Evolutionary conservation across 2,329 filamentous ascomycete species (phyloP), one percentile per base, ranked within the genome.

Genomic region (Diaporthe aspalathi): DNA sequence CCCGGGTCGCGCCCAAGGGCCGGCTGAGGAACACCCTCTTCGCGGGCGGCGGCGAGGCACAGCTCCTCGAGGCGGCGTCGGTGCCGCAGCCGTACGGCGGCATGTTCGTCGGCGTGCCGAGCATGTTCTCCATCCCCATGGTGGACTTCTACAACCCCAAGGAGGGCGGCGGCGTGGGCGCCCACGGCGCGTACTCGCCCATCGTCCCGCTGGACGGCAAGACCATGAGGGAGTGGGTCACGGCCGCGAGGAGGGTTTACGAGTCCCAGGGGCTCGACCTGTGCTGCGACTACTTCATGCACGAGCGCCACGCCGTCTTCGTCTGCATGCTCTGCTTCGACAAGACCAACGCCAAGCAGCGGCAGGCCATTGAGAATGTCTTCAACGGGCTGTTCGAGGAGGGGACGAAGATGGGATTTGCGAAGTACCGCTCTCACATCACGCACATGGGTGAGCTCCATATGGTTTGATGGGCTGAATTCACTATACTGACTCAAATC

Each of bases 271-370:
- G 79, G 0, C 82, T 84, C 63, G 84, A 86, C 72, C 75, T 84
- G 27, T 80, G 83, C 72, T 83, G 82, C 72, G 84, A 85, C 70
- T 85, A 85, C 76, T 85, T 85, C 77, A 84, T 86, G 82, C 81
- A 84, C 62, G 83, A 85, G 72, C 77, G 83, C 1, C 83, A 85
- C 57, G 81, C 84, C 11, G 82, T 85, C 43, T 81, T 84, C 53
- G 83, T 85, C 72, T 84, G 84, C 71, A 85, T 85, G 83, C 82
- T 85, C 70, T 81, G 80, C 5, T 85, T 84, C 70, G 84, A 86
- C 73, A 84, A 85, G 76, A 82, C 80, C 3, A 81, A 82, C 62
- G 72, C 76, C 5, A 76, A 76, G 68, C 81, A 85, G 71, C 79
- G 81, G 14, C 72, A 75, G 45, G 77, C 79, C 17, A 80, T 84